Evolutionary conservation across 176 grass and related monocot genomes (phyloP).

Genomic region (Carex pumila): DNA sequence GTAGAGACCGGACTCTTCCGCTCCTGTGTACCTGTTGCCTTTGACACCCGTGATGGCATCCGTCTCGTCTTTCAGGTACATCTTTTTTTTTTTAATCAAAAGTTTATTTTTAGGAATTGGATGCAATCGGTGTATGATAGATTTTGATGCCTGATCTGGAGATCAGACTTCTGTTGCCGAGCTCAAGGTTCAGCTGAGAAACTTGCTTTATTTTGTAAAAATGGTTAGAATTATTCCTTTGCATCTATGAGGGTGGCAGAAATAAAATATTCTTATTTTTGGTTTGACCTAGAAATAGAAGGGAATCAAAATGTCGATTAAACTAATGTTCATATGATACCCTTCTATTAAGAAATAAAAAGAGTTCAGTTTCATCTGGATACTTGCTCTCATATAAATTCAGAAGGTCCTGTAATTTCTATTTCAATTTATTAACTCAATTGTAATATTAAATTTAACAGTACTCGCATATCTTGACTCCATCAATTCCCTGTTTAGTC

Average conservation of each 20-base stretch:
- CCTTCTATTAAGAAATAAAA: neutral
- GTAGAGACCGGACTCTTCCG: conserved; percentile 76
- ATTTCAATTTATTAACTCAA: neutral
- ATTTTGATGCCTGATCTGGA: neutral
- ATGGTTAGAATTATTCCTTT: neutral
- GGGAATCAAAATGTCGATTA: neutral
- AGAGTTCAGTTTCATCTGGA: neutral
- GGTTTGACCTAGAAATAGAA: neutral
- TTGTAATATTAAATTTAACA: neutral
- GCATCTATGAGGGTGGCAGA: neutral
- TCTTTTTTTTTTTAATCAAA: neutral
- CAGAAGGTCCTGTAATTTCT: neutral
- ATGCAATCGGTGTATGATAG: neutral
- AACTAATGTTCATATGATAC: neutral
- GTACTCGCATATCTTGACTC: neutral
- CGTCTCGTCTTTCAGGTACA: conserved; percentile 78
- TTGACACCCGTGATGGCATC: conserved; percentile 88
- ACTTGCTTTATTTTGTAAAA: neutral
- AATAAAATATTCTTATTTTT: neutral
- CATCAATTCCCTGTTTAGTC: neutral
- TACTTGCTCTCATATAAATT: neutral
- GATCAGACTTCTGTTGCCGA: neutral
- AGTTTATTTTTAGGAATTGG: conserved; percentile 8
- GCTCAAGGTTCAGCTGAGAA: too few relatives aligned
- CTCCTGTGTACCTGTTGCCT: conserved; percentile 78